A percentile compares a stretch with the other conserved stretches of the same genome.
These are phyloP conservation scores for Cutaneotrichosporon sp. DNA, from an alignment of 1,284 basidiomycete species.

Conservation along the genomic window DNA sequence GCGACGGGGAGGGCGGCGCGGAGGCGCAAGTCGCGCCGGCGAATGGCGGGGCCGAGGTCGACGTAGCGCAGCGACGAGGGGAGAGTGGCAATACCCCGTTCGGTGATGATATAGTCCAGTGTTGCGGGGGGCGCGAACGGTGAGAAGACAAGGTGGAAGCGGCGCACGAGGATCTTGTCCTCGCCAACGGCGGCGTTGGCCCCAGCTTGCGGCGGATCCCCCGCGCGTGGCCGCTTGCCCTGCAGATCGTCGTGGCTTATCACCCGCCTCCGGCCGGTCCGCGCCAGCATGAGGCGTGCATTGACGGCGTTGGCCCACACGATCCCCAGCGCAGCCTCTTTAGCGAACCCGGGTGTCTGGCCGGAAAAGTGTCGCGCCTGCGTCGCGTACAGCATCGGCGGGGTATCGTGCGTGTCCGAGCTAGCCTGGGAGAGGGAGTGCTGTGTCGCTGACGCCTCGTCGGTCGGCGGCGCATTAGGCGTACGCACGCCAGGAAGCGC, in stretches of 20 bases:
- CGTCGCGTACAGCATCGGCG: constrained; percentile 57
- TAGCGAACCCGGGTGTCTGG: constrained; percentile 55
- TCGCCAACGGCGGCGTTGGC: constrained; percentile 15
- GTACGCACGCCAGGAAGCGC: not conserved
- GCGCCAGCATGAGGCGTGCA: constrained; percentile 68
- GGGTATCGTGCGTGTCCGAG: not conserved
- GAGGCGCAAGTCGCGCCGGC: constrained; percentile 10
- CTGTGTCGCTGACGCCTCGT: too few species aligned
- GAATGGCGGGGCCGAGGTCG: constrained; percentile 19
- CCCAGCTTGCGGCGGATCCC: not conserved
- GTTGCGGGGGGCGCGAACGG: constrained; percentile 57
- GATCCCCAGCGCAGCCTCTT: constrained; percentile 77
- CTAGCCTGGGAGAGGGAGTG: not conserved
- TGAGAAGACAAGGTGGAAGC: constrained; percentile 64
- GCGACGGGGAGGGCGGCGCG: not conserved
- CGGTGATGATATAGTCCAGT: constrained; percentile 66
- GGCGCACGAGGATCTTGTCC: constrained; percentile 42
- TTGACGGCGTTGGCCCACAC: constrained; percentile 89
- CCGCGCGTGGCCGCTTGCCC: not conserved
- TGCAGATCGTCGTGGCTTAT: constrained; percentile 46
- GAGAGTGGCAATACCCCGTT: constrained; percentile 53
- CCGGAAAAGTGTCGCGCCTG: constrained; percentile 70
- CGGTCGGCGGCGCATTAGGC: not conserved
- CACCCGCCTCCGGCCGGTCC: constrained; percentile 64
- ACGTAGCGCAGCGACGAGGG: constrained; percentile 19